phyloP scores from a whole-genome alignment of 2,329 filamentous ascomycete genomes.

The Hypomyces rosellus region DNA sequence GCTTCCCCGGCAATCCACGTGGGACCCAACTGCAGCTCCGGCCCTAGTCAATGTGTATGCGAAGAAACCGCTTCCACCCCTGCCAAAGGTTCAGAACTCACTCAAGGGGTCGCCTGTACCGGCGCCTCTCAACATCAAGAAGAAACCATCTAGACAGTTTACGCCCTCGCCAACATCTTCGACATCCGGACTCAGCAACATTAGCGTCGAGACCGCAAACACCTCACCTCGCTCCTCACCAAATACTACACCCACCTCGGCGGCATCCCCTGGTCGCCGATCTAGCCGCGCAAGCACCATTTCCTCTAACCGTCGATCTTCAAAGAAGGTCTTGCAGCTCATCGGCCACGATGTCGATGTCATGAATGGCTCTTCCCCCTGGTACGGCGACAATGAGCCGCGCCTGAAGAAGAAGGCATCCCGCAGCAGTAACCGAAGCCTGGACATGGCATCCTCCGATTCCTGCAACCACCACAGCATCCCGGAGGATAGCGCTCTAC shows the following conservation, averaged over 20 bases:
- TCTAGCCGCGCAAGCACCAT: constrained; percentile 5
- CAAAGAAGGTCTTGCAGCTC: constrained; percentile 36
- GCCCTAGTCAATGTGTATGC: background rate
- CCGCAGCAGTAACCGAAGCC: background rate
- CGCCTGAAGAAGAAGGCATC: background rate
- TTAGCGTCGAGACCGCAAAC: background rate
- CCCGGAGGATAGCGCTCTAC: constrained; percentile 5
- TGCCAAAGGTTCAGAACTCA: background rate
- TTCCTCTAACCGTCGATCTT: constrained; percentile 22
- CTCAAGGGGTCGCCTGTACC: background rate
- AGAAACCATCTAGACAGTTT: background rate
- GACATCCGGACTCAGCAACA: background rate
- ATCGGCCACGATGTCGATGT: constrained; percentile 34
- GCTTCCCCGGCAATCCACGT: background rate
- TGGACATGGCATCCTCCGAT: background rate
- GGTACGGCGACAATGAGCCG: background rate
- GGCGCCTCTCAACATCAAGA: constrained; percentile 10
- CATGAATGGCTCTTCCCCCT: constrained; percentile 8
- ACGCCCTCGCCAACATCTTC: background rate
- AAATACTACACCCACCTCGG: background rate
- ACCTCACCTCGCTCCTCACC: constrained; percentile 2
- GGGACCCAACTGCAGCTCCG: background rate
- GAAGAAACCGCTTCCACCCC: constrained; percentile 6
- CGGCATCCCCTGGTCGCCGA: background rate
- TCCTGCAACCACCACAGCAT: constrained; percentile 2